Evolutionary conservation across 2,329 filamentous ascomycete genomes (phyloP), one percentile per base, ranked within the genome.

Genomic region (Onygenales sp.): DNA sequence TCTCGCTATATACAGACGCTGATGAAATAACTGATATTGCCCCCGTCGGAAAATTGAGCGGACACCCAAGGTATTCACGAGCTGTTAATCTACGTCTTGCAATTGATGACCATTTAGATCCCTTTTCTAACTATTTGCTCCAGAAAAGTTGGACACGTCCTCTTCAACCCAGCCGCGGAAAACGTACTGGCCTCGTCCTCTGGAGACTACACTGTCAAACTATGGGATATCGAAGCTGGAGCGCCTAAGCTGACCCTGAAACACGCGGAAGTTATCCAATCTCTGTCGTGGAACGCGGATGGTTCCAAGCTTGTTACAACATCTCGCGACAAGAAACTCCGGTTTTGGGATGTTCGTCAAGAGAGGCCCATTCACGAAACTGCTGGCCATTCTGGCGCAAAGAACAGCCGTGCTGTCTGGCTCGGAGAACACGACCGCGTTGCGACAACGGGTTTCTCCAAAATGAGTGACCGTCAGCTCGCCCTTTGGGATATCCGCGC

Each of bases 331-430:
- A 98, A 98, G 85, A 96, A 95, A 77, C 80, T 98, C 59, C 86
- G 93, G 56, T 85, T 97, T 58, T 98, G 93, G 93, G 93, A 98
- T 77, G 89, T 92, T 55, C 86, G 93, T 67, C 91, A 96, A 76
- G 87, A 97, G 74, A 86, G 82, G 71, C 82, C 91, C 11, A 87
- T 86, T 4, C 87, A 95, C 65, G 91, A 96, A 68, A 83, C 85
- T 11, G 75, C 83, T 4, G 93, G 93, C 57, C 93, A 98, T 70
- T 80, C 84, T 33, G 93, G 93, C 54, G 93, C 93, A 61, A 98
- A 98, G 81, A 97, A 95, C 78, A 96, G 92, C 73, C 86, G 93
- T 67, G 86, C 87, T 33, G 91, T 95, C 11, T 98, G 93, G 93
- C 81, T 98, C 80, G 93, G 92, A 66, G 93, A 97, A 73, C 89